These are phyloP conservation scores for Malus fusca DNA, from an alignment of 306 rosid species.

Conservation along the genomic window DNA sequence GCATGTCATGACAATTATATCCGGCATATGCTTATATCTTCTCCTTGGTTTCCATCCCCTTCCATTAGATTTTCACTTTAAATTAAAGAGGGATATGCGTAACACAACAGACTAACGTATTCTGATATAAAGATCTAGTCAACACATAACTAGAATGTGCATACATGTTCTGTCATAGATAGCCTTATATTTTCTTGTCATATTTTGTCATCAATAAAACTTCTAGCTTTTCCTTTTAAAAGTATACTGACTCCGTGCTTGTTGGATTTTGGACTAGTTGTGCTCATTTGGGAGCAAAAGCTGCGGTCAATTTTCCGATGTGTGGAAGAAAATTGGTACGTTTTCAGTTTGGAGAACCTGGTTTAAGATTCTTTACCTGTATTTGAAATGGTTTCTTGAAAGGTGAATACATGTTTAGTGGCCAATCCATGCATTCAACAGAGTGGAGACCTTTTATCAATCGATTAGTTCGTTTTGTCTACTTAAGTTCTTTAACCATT, in stretches of 20 bases:
- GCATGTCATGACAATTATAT: constrained; percentile 6
- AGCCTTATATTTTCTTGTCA: background rate
- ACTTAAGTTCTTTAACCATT: background rate
- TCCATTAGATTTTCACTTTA: background rate
- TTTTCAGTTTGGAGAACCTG: constrained; percentile 8
- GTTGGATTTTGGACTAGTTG: constrained; percentile 42
- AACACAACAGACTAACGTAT: background rate
- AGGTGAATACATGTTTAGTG: too few relatives aligned
- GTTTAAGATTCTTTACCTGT: background rate
- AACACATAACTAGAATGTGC: background rate
- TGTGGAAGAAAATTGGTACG: constrained; percentile 74
- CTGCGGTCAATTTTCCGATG: constrained; percentile 54
- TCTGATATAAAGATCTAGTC: background rate
- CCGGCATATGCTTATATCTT: background rate
- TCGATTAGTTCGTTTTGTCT: background rate
- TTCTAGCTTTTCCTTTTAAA: background rate
- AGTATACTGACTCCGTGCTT: background rate
- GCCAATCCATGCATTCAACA: background rate
- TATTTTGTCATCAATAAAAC: background rate
- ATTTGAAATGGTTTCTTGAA: background rate
- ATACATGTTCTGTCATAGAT: background rate
- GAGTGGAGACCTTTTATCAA: background rate
- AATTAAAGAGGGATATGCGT: background rate
- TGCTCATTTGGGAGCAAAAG: constrained; percentile 72
- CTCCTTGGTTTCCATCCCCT: background rate